Evolutionary conservation across 208 protist genomes (phyloP).

Genomic region (Trypanosoma melophagium): DNA sequence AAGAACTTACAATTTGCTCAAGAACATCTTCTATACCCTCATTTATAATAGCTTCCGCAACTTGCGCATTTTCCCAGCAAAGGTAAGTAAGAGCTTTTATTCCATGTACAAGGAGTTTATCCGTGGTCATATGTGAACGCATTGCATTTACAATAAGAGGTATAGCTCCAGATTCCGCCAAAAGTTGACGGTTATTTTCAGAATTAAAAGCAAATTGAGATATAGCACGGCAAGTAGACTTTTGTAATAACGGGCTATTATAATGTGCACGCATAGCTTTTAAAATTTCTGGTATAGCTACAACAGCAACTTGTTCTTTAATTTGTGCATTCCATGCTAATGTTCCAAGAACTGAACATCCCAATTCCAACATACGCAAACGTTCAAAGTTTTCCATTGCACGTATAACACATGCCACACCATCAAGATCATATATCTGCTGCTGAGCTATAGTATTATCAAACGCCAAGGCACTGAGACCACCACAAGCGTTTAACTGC

Average conservation of each 20-base stretch:
- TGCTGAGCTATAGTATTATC: constrained; percentile 88
- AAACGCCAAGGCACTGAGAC: constrained; percentile 90
- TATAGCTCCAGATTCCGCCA: constrained; percentile 82
- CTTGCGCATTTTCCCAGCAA: constrained; percentile 88
- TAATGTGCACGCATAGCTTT: constrained; percentile 82
- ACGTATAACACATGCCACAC: constrained; percentile 85
- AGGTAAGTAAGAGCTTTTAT: constrained; percentile 92
- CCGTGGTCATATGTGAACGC: constrained; percentile 71
- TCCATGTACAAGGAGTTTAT: constrained; percentile 91
- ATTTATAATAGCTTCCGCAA: constrained; percentile 84
- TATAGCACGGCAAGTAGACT: constrained; percentile 89
- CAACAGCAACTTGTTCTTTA: constrained; percentile 82
- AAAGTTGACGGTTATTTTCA: constrained; percentile 84
- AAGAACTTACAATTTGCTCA: constrained; percentile 66
- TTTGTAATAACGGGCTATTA: constrained; percentile 83
- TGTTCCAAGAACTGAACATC: constrained; percentile 89
- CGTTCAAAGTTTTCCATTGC: constrained; percentile 88
- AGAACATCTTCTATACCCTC: constrained; percentile 77
- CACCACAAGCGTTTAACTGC: constrained; percentile 89
- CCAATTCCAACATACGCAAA: constrained; percentile 88
- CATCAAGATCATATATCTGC: constrained; percentile 88
- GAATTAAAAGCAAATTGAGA: constrained; percentile 93
- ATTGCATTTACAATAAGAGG: constrained; percentile 87
- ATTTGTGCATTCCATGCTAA: constrained; percentile 92
- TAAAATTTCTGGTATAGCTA: constrained; percentile 84